Evolutionary conservation across 1,284 basidiomycete genomes (phyloP), one percentile per base, ranked within the genome.

Genomic region (Takashimella tepidaria): DNA sequence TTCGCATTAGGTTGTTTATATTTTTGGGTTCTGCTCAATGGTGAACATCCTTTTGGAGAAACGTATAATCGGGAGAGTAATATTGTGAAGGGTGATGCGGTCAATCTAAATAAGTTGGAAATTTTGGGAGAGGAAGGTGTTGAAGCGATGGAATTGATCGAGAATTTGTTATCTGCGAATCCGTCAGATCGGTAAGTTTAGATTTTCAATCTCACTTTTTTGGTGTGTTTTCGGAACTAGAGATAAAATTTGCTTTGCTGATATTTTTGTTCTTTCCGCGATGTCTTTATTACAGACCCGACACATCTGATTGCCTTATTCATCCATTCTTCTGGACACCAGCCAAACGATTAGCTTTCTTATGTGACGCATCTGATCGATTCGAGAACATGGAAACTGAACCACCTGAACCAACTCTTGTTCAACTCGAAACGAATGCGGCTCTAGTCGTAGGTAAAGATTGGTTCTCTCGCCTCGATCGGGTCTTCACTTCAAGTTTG

Each of bases 251-350:
- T n/a, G n/a, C n/a, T n/a, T n/a, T 4, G 19, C 4, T 41, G 10
- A 16, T 44, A 10, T 25, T 22, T 22, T 11, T 41, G 27, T n/a
- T 41, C 13, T 11, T 25, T 47, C 40, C 16, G 41, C 16, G 13
- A 27, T 3, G 21, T 42, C 2, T 12, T 47, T 11, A 5, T 12
- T n/a, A 19, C 52, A 92, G 95, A 62, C 95, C 93, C 0, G 87
- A 91, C 58, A 96, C 93, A 3, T 83, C 83, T 11, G 84, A 84
- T 31, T 90, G 89, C 69, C 79, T 98, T 19, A 79, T 88, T 22
- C 93, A 98, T 75, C 95, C 95, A 0, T 96, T 91, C 80, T 99
- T 98, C 79, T 99, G 95, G 96, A 85, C 89, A 56, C 79, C 92
- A 0, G 84, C 82, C 12, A 85, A 88, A 61, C 83, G 93, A 31